These are phyloP conservation scores for Diaporthe caulivora DNA, from an alignment of 2,329 filamentous ascomycete genomes.

Conservation along the genomic window DNA sequence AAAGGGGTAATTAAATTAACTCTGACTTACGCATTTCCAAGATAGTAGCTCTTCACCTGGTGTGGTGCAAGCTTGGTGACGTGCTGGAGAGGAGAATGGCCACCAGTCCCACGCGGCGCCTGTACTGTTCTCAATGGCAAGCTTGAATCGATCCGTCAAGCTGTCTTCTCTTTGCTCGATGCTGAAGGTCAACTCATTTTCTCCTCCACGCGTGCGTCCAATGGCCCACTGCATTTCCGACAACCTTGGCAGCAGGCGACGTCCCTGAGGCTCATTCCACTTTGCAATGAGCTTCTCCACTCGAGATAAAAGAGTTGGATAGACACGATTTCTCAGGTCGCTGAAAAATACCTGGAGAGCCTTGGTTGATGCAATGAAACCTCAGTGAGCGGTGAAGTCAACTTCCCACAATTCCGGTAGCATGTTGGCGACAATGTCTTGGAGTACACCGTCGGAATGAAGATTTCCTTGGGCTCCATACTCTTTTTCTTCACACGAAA, in stretches of 20 bases:
- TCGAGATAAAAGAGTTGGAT: not conserved
- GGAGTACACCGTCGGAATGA: not conserved
- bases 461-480: not conserved
- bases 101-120: not conserved
- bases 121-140: not conserved
- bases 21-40: not conserved
- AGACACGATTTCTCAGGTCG: not conserved
- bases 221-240: not conserved
- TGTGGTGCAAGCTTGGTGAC: not conserved
- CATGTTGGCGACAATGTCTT: not conserved
- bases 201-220: not conserved
- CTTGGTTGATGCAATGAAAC: not conserved
- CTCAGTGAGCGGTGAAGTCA: not conserved
- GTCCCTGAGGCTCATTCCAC: not conserved
- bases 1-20: too few species aligned
- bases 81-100: not conserved
- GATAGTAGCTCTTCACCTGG: not conserved
- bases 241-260: not conserved
- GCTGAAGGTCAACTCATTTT: not conserved
- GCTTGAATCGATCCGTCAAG: not conserved
- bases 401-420: not conserved
- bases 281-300: not conserved
- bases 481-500: not conserved
- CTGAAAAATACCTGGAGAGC: not conserved
- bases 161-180: not conserved